Percentiles rank a stretch among this genome's conserved stretches.
Conservation (phyloP, 2,329 filamentous ascomycete genomes). For the Monilinia vaccinii-corymbosi region DNA sequence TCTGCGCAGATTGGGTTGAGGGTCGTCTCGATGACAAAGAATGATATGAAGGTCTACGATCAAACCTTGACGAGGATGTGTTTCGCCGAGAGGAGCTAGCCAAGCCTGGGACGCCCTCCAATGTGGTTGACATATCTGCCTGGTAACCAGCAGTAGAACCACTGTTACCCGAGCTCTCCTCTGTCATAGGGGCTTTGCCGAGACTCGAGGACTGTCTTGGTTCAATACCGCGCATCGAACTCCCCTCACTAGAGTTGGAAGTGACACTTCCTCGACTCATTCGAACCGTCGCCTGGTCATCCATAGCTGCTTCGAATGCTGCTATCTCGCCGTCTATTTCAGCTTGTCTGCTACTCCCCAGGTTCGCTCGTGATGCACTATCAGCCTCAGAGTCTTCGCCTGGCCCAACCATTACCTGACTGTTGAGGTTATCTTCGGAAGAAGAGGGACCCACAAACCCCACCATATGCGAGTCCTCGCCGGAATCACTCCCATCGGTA, state of each 20-base stretch:
- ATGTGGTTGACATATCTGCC: constrained; percentile 7
- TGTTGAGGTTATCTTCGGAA: constrained; percentile 10
- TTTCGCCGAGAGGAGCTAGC: constrained; percentile 7
- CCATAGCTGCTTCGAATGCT: background rate
- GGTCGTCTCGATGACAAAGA: constrained; percentile 7
- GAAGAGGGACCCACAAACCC: constrained; percentile 8
- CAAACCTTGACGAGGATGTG: background rate
- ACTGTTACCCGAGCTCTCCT: constrained; percentile 1
- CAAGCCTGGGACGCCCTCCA: background rate
- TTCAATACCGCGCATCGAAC: background rate
- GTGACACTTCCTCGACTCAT: constrained; percentile 3
- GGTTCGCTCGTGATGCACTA: background rate
- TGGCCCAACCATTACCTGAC: constrained; percentile 3
- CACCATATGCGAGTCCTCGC: constrained; percentile 8
- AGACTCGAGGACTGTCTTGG: background rate
- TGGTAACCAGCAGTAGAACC: constrained; percentile 9
- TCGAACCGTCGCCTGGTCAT: constrained; percentile 7
- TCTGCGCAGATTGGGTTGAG: background rate
- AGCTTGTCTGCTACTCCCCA: background rate
- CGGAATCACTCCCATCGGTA: constrained; percentile 7
- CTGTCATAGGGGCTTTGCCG: constrained; percentile 8
- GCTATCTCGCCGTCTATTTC: background rate
- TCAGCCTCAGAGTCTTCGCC: constrained; percentile 2
- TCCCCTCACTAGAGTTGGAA: background rate
- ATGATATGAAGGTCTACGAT: constrained; percentile 9